A percentile compares a stretch with the other conserved stretches of the same genome.
phyloP scores from a whole-genome alignment of 2,329 filamentous ascomycete species.

The Cladosporium sp. region DNA sequence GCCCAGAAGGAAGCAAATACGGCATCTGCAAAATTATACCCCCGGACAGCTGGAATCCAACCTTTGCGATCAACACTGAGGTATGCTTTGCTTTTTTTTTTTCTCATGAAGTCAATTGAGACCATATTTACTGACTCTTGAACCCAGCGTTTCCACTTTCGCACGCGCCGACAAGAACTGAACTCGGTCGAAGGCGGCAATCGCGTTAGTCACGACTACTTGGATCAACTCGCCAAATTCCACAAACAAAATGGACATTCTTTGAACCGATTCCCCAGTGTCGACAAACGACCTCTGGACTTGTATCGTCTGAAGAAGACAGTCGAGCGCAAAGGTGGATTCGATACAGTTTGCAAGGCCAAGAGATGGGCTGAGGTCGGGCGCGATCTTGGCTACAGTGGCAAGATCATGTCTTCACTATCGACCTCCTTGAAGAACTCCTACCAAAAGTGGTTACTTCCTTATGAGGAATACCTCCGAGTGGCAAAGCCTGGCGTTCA shows the following conservation, averaged over 20 bases:
- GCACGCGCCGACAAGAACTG: conserved; percentile 90
- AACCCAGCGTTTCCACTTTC: conserved; percentile 85
- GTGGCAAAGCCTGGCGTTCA: conserved; percentile 94
- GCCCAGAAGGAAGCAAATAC: conserved; percentile 78
- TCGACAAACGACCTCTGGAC: conserved; percentile 95
- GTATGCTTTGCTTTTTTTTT: conserved; percentile 49
- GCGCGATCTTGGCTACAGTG: conserved; percentile 92
- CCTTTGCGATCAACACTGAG: conserved; percentile 96
- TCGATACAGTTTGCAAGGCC: conserved; percentile 91
- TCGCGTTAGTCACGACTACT: conserved; percentile 90
- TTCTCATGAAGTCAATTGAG: neutral
- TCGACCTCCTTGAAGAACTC: conserved; percentile 98
- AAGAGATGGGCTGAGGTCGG: conserved; percentile 99
- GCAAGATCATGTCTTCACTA: conserved; percentile 98
- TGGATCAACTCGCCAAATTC: conserved; percentile 92
- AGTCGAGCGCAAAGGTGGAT: conserved; percentile 89
- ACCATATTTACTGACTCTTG: conserved; percentile 18
- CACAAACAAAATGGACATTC: conserved; percentile 96
- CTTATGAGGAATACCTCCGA: conserved; percentile 91
- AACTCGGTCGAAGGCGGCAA: conserved; percentile 98
- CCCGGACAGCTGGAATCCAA: conserved; percentile 87
- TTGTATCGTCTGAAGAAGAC: conserved; percentile 96
- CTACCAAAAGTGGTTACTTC: conserved; percentile 93
- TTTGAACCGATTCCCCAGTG: conserved; percentile 88
- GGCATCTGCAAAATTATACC: conserved; percentile 96